A percentile compares a stretch with the other conserved stretches of the same genome.
phyloP scores from a whole-genome alignment of 805 yeast species.

The Yarrowia phangngaensis region DNA sequence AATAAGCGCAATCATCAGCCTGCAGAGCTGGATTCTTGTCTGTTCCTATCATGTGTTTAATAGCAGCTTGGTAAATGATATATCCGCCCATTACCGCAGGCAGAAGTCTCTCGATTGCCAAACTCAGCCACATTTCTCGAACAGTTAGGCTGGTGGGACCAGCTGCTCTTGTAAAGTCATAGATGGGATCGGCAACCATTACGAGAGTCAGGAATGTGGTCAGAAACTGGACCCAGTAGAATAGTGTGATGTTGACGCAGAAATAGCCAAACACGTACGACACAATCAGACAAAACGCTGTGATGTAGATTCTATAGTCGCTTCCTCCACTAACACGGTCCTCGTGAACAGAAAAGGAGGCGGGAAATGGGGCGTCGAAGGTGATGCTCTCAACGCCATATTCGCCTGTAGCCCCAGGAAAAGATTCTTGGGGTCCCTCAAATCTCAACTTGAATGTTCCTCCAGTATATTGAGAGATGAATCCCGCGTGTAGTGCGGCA shows the following conservation, averaged over 20 bases:
- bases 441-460: conserved; percentile 69
- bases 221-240: conserved; percentile 58
- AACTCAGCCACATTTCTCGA: conserved; percentile 23
- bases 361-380: conserved; percentile 72
- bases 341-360: conserved; percentile 45
- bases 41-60: conserved; percentile 41
- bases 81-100: conserved; percentile 71
- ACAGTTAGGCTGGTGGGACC: background rate
- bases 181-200: conserved; percentile 74
- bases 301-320: conserved; percentile 62
- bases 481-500: conserved; percentile 83
- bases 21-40: conserved; percentile 15
- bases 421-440: conserved; percentile 45
- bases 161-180: conserved; percentile 1
- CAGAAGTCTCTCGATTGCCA: conserved; percentile 67
- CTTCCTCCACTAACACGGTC: conserved; percentile 47
- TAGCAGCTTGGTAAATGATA: conserved; percentile 52
- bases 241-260: conserved; percentile 51
- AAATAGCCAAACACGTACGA: conserved; percentile 47
- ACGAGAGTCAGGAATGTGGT: conserved; percentile 83
- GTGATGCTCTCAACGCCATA: conserved; percentile 52
- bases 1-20: background rate
- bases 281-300: conserved; percentile 51
- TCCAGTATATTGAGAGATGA: conserved; percentile 67
- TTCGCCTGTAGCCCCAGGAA: conserved; percentile 48